Percentiles rank a stretch among this genome's conserved stretches.
phyloP scores from a whole-genome alignment of 371 early-diverging fungal genomes.

The Saksenaea vasiformis region DNA sequence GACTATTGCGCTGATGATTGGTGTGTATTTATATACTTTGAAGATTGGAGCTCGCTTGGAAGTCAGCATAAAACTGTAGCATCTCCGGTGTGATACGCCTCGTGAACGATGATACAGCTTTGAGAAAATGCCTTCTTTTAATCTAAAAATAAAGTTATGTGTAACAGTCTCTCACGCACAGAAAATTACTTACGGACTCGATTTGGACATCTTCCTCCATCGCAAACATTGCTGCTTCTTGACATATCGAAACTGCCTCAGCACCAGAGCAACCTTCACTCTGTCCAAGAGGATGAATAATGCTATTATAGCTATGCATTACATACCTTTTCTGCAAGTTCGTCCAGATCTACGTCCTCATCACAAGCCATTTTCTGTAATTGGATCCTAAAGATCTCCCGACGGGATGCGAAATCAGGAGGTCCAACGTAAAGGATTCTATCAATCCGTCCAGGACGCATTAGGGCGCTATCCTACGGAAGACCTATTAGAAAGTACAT shows the following conservation, averaged over 20 bases:
- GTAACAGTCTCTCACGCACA: background rate
- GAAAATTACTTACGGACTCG: constrained; percentile 37
- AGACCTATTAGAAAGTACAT: background rate
- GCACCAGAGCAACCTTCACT: constrained; percentile 95
- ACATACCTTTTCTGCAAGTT: constrained; percentile 59
- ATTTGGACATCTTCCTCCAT: constrained; percentile 84
- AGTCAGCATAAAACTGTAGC: constrained; percentile 86
- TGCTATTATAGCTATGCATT: constrained; percentile 1
- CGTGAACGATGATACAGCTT: constrained; percentile 61
- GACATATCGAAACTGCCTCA: constrained; percentile 91
- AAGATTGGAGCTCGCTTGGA: constrained; percentile 55
- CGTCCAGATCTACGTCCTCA: constrained; percentile 60
- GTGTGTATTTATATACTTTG: constrained; percentile 37
- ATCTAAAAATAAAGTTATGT: constrained; percentile 44
- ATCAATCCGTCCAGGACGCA: constrained; percentile 98
- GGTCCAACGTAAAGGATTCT: constrained; percentile 92
- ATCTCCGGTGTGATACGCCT: constrained; percentile 90
- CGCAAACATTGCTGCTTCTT: constrained; percentile 91
- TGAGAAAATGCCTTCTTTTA: constrained; percentile 68
- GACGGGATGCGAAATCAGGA: constrained; percentile 81
- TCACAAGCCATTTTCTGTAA: constrained; percentile 66
- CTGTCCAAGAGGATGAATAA: constrained; percentile 27
- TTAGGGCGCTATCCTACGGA: constrained; percentile 82
- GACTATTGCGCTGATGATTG: background rate
- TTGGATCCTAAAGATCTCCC: constrained; percentile 82